Evolutionary conservation across 176 grass and related monocot species (phyloP), one percentile per base, ranked within the genome.

Genomic region (Luzula sylvatica): DNA sequence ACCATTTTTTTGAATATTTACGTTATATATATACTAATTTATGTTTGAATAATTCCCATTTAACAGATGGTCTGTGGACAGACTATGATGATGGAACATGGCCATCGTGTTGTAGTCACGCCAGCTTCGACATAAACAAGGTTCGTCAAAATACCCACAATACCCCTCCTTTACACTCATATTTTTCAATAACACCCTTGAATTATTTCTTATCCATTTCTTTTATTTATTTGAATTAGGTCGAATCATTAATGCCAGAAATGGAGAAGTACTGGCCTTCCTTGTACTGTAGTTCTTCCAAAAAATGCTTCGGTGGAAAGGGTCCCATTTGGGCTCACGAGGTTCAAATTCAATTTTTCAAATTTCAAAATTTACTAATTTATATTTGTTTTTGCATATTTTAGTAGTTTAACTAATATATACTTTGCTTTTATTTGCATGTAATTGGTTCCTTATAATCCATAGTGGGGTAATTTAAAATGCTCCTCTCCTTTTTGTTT

Each of bases 261-360:
- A 67, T 98, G 2, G 81, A 86, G 61, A 82, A 77, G 32, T 86
- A 90, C 41, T 98, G 92, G 92, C 85, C 88, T 3, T 81, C 88
- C 32, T 61, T 84, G 12, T 84, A 80, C 20, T 95, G 92, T 11
- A 68, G 84, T 27, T 74, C 72, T 50, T 74, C 78, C 4, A 86
- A 67, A 3, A 73, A 69, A 38, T 98, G 92, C 75, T 98, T 83
- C 38, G 78, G 85, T 61, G 75, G 85, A 42, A 90, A 20, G 53
- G 85, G 78, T 1, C 48, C 75, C 8, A 82, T 98, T 65, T 98
- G 92, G 92, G 81, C 58, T 11, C 92, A 98, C 48, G 85, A 98
- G 86, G 92, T 88, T 59, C 18, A 14, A n/a, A 43, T 6, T 26
- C 17, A 1, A 27, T 21, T 25, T n/a, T 72, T 53, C 3, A 11